Evolutionary conservation across 2,329 filamentous ascomycete species (phyloP), one percentile per base, ranked within the genome.

Genomic region (Aurifilum marmelostoma): DNA sequence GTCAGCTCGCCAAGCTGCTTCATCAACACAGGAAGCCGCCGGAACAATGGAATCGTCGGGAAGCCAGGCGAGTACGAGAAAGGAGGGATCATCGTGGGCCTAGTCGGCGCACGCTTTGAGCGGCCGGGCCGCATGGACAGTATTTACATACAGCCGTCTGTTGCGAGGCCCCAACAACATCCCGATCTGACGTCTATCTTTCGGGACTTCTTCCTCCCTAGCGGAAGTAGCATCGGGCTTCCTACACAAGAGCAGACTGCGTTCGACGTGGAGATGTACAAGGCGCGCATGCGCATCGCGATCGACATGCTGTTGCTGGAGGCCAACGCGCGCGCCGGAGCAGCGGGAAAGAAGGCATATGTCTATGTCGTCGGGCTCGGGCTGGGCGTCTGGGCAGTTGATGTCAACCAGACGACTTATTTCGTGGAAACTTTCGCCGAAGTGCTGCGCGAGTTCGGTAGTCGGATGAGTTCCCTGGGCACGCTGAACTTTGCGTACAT

Each of bases 21-120:
- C 71, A 71, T 77, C 61, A 79, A 79, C 63, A 71, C 76, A 37
- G 77, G 77, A 9, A 29, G 50, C 18, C 74, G 77, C 12, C 8
- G 63, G 47, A 79, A 79, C 63, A 9, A 18, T 0, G 67, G 52
- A 24, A 16, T 5, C 12, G 21, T 58, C 14, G 62, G 62, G 1
- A 8, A 0, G 21, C 37, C 66, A 0, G 74, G 74, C 5, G 69
- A 69, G 0, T 77, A 74, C 47, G 75, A 77, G 50, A 52, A 72
- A 2, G 72, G 75, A 11, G 77, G 77, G 1, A 63, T 79, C 54
- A 77, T 78, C 11, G 66, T 78, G 21, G 77, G 77, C 1, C 73
- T 79, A 18, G 77, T 79, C 4, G 77, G 77, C 0, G 71, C 77
- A 2, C 74, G 77, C 2, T 79, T 78, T 39, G 77, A 79, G 69